A percentile compares a stretch with the other conserved stretches of the same genome.
These are phyloP conservation scores for Talaromyces pinophilus DNA, from an alignment of 2,329 filamentous ascomycete species.

Conservation along the genomic window DNA sequence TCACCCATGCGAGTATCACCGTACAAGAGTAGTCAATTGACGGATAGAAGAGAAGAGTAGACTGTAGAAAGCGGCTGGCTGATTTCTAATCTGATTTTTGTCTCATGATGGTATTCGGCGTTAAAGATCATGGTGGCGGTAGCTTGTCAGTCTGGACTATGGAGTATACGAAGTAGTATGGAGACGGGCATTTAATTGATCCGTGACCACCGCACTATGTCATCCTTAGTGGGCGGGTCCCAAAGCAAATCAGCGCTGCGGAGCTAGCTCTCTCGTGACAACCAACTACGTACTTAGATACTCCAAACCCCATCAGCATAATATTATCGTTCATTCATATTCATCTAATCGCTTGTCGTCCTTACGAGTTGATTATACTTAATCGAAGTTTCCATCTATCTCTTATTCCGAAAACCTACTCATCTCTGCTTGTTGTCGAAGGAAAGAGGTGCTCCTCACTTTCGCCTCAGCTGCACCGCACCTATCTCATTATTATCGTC, in stretches of 20 bases:
- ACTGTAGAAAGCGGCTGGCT: background rate
- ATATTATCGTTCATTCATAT: slow-evolving; percentile 14
- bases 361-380: background rate
- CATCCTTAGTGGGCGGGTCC: slow-evolving; percentile 8
- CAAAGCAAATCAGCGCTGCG: slow-evolving; percentile 8
- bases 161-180: background rate
- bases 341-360: background rate
- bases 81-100: slow-evolving; percentile 7
- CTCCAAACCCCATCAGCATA: background rate
- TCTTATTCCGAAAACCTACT: background rate
- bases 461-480: background rate
- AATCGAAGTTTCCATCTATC: background rate
- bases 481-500: background rate
- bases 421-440: background rate
- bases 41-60: slow-evolving; percentile 7
- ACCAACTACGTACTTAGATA: background rate
- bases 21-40: background rate
- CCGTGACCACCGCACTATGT: slow-evolving; percentile 20
- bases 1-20: background rate
- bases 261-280: slow-evolving; percentile 13
- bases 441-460: background rate
- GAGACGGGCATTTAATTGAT: slow-evolving; percentile 10
- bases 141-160: background rate
- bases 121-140: background rate
- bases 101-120: background rate